These are phyloP conservation scores for Diplotaxis tenuifolia DNA, from an alignment of 345 rosid genomes.

Conservation along the genomic window DNA sequence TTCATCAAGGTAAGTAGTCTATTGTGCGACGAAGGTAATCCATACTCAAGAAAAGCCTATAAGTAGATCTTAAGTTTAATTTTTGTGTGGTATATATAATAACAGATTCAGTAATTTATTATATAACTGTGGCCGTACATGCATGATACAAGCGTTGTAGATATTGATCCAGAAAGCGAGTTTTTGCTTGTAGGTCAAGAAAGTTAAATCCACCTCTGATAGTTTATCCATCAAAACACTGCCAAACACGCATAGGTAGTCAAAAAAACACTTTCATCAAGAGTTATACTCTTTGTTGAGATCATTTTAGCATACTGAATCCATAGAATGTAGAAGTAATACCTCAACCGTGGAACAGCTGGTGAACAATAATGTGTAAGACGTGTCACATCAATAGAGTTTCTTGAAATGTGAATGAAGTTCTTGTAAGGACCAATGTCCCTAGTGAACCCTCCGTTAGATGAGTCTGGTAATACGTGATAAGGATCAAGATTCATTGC, in stretches of 20 bases:
- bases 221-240: constrained; percentile 65
- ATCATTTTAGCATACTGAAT: not conserved
- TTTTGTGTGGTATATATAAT: not conserved
- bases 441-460: constrained; percentile 46
- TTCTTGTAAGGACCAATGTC: constrained; percentile 81
- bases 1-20: constrained; percentile 74
- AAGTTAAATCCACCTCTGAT: constrained; percentile 61
- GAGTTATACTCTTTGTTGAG: not conserved
- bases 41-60: constrained; percentile 89
- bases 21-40: constrained; percentile 80
- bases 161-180: constrained; percentile 90
- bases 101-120: not conserved
- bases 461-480: constrained; percentile 50
- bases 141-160: constrained; percentile 90
- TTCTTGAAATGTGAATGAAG: constrained; percentile 66
- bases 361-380: constrained; percentile 43
- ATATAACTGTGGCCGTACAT: constrained; percentile 60
- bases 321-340: not conserved
- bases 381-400: constrained; percentile 48
- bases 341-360: constrained; percentile 51
- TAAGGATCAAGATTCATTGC: constrained; percentile 70
- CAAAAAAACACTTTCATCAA: not conserved
- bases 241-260: constrained; percentile 22
- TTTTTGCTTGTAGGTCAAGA: constrained; percentile 86
- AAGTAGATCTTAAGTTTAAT: not conserved